Evolutionary conservation across 1,284 basidiomycete species (phyloP).

Genomic region (Termitomyces sp.): DNA sequence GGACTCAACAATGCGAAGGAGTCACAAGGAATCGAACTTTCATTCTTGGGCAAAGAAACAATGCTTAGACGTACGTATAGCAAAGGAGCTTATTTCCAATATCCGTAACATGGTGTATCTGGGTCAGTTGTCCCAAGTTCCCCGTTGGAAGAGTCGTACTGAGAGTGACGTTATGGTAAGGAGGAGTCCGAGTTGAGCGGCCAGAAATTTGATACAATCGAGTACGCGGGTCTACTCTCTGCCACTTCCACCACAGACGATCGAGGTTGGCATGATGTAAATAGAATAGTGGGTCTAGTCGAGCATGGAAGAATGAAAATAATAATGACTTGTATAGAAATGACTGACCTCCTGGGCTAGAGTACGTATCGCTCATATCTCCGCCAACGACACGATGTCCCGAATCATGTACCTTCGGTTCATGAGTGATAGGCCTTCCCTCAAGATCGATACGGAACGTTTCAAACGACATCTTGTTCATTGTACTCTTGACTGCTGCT

Average conservation of each 20-base stretch:
- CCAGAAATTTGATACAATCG: slow-evolving; percentile 30
- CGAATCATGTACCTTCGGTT: slow-evolving; percentile 26
- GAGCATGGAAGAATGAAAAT: background rate
- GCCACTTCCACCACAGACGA: slow-evolving; percentile 35
- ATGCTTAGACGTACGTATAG: slow-evolving; percentile 12
- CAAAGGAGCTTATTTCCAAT: slow-evolving; percentile 10
- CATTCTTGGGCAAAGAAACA: background rate
- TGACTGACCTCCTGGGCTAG: slow-evolving; percentile 30
- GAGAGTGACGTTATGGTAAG: slow-evolving; percentile 14
- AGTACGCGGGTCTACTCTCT: slow-evolving; percentile 16
- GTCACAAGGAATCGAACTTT: no score
- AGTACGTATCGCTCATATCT: slow-evolving; percentile 29
- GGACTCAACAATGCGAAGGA: no score
- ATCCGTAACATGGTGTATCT: slow-evolving; percentile 15
- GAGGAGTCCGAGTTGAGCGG: slow-evolving; percentile 18
- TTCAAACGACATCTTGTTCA: slow-evolving; percentile 25
- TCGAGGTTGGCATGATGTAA: slow-evolving; percentile 35
- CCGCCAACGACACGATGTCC: slow-evolving; percentile 32
- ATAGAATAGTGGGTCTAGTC: slow-evolving; percentile 33
- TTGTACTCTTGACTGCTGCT: slow-evolving; percentile 20
- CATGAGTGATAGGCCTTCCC: slow-evolving; percentile 21
- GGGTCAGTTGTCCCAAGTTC: background rate
- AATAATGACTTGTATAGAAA: background rate
- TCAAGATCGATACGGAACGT: slow-evolving; percentile 30
- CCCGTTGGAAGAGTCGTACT: slow-evolving; percentile 10